These are phyloP conservation scores for Ottelia alismoides DNA, from an alignment of 106 monocot genomes.

Conservation along the genomic window DNA sequence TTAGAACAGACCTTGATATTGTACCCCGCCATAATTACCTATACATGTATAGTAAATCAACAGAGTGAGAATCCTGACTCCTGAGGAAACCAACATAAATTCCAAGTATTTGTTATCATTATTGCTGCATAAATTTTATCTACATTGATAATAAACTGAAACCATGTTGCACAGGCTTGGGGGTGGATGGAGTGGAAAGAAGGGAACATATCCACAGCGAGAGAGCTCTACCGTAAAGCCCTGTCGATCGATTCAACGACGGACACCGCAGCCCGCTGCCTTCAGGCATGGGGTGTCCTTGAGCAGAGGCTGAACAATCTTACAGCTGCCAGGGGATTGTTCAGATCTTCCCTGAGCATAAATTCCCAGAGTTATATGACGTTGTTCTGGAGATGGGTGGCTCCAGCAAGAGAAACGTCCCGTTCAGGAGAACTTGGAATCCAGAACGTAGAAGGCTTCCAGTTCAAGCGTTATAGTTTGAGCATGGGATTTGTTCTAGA, in stretches of 20 bases:
- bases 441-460: slow-evolving; percentile 13
- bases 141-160: too few species aligned
- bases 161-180: slow-evolving; percentile 87
- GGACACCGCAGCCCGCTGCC: slow-evolving; percentile 91
- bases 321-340: slow-evolving; percentile 73
- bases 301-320: slow-evolving; percentile 86
- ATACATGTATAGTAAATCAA: too few species aligned
- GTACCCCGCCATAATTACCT: too few species aligned
- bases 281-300: slow-evolving; percentile 99
- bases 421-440: slow-evolving; percentile 28
- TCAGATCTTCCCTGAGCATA: slow-evolving; percentile 86
- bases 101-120: too few species aligned
- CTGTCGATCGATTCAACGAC: slow-evolving; percentile 68
- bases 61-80: too few species aligned
- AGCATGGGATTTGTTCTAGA: too few species aligned
- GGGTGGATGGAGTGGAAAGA: slow-evolving; percentile 99
- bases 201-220: slow-evolving; percentile 75
- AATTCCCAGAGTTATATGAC: slow-evolving; percentile 95
- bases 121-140: too few species aligned
- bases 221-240: slow-evolving; percentile 77
- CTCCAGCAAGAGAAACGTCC: slow-evolving; percentile 13
- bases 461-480: slow-evolving; percentile 10
- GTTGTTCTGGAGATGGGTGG: slow-evolving; percentile 17
- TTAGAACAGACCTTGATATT: too few species aligned
- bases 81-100: too few species aligned